A percentile compares a stretch with the other conserved stretches of the same genome.
These are phyloP conservation scores for Saitoella complicata DNA, from an alignment of 805 yeast species.

Conservation along the genomic window DNA sequence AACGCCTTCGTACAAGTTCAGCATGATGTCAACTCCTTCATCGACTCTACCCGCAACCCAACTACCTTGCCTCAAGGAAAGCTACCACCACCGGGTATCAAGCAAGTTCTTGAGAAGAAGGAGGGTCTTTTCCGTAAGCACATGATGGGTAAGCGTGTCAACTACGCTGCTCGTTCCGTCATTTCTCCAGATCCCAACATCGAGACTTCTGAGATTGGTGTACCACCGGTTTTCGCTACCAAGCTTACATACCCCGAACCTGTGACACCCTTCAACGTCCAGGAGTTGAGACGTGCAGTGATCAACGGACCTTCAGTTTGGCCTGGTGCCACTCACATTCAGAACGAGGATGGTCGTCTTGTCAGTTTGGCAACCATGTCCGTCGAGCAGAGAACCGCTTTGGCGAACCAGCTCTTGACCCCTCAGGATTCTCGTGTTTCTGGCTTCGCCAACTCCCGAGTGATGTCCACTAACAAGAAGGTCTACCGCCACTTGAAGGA, in stretches of 20 bases:
- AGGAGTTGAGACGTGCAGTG: constrained; percentile 84
- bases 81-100: constrained; percentile 82
- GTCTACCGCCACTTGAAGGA: constrained; percentile 89
- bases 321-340: constrained; percentile 98
- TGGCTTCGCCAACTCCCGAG: constrained; percentile 29
- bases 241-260: constrained; percentile 97
- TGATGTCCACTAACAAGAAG: constrained; percentile 64
- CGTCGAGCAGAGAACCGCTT: constrained; percentile 79
- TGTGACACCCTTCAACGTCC: constrained; percentile 79
- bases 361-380: constrained; percentile 79
- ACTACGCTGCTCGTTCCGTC: constrained; percentile 96
- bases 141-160: constrained; percentile 99
- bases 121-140: constrained; percentile 97
- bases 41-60: constrained; percentile 82
- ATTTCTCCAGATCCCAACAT: constrained; percentile 97
- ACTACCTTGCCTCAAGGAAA: constrained; percentile 43
- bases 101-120: constrained; percentile 94
- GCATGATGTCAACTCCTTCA: constrained; percentile 84
- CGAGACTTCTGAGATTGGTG: constrained; percentile 96
- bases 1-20: constrained; percentile 89
- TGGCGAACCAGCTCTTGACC: constrained; percentile 86
- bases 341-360: constrained; percentile 83
- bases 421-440: constrained; percentile 29
- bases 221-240: constrained; percentile 95
- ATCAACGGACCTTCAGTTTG: constrained; percentile 94